These are phyloP conservation scores for Parathielavia appendiculata DNA, from an alignment of 495 filamentous ascomycete species.

Conservation along the genomic window DNA sequence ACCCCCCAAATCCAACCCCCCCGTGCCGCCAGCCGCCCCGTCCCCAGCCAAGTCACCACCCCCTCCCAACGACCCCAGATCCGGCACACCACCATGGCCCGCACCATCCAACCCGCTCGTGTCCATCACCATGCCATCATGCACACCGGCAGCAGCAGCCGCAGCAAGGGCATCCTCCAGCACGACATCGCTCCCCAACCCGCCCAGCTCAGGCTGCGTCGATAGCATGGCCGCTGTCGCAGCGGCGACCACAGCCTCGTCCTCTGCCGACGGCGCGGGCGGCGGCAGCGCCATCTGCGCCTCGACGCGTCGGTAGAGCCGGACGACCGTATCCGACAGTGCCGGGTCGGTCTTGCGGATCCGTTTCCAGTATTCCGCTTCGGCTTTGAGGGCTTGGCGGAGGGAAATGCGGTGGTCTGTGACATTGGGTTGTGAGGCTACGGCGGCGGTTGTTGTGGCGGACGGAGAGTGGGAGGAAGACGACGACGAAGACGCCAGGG, in stretches of 20 bases:
- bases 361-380: slow-evolving; percentile 57
- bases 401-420: slow-evolving; percentile 39
- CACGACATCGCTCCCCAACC: slow-evolving; percentile 23
- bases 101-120: slow-evolving; percentile 16
- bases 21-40: slow-evolving; percentile 37
- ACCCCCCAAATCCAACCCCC: slow-evolving; percentile 22
- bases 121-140: slow-evolving; percentile 32
- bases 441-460: slow-evolving; percentile 28
- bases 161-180: slow-evolving; percentile 34
- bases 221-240: slow-evolving; percentile 9
- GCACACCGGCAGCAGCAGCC: slow-evolving; percentile 17
- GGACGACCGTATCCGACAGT: slow-evolving; percentile 66
- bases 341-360: slow-evolving; percentile 55
- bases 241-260: slow-evolving; percentile 9
- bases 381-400: slow-evolving; percentile 63
- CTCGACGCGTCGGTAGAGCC: slow-evolving; percentile 71
- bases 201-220: slow-evolving; percentile 28
- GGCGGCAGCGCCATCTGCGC: slow-evolving; percentile 43
- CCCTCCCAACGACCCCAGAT: slow-evolving; percentile 1
- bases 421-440: neutral
- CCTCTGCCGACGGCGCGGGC: slow-evolving; percentile 22
- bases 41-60: slow-evolving; percentile 34
- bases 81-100: neutral
- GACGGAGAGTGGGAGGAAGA: slow-evolving; percentile 8
- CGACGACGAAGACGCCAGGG: slow-evolving; percentile 35